Base-by-base conservation (phyloP, 805 yeast species). In the Starmerella cellae region DNA sequence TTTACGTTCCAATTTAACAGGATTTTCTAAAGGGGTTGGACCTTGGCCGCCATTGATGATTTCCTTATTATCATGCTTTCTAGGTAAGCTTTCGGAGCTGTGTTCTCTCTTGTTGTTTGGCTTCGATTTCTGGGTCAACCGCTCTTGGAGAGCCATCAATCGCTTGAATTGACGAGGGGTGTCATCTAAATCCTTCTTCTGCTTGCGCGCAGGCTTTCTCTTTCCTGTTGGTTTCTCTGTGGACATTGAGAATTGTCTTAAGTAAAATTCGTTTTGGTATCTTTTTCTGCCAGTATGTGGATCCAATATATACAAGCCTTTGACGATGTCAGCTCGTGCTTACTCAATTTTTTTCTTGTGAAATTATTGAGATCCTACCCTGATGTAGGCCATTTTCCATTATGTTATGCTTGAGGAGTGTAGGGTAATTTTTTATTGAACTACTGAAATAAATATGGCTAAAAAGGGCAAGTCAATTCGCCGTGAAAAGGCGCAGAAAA, bases 91-190 rank as follows among this genome's bases (percentile, higher is more conserved):
- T 19, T 18, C 9, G 16, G 27, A 17, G 16, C 20, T 13, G 10
- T 14, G 20, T 13, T 17, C 18, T 31, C 21, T 31, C 13, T 24
- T 17, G 14, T 11, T 6, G 20, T 35, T 21, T 4, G 23, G 21
- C 9, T 8, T 21, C 38, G 17, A 9, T 17, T 17, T 14, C 4
- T 18, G 16, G 9, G 17, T 32, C 46, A 17, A 27, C 28, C 42
- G 40, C 36, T 41, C 31, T 22, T 35, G 22, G 34, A 38, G 20
- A 28, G 46, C 52, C 64, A 63, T 54, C 37, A 61, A 22, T 18
- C 58, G 49, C 41, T 45, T 36, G 45, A 60, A 63, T 18, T 47
- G 54, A 19, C 60, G 52, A 3, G 68, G 68, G 22, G 61, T 57
- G 38, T 55, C 47, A n/a, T 61, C 64, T 4, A 50, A 54, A 1